Evolutionary conservation across 139 green algal genomes (phyloP), one percentile per base, ranked within the genome.

Genomic region (Diplosphaera chodatii): DNA sequence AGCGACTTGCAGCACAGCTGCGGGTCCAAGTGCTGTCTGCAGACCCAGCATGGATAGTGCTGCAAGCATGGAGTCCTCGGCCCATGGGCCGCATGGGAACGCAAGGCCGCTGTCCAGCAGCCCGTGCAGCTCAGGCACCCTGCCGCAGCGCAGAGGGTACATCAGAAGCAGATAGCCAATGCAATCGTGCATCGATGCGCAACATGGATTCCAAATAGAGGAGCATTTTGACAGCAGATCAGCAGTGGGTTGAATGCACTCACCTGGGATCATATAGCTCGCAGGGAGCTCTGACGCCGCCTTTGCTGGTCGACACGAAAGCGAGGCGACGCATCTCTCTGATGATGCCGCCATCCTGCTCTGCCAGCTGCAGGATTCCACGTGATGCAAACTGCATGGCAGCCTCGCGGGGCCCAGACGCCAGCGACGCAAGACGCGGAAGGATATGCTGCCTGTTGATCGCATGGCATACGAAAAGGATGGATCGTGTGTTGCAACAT

Each of bases 1-100:
- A 1, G 88, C 89, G 1, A 78, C 81, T 5, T 79, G 29, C 30
- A 95, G 76, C 28, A 95, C 48, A 1, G 82, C 87, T 2, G 82
- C 81, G 20, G 67, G 27, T 0, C 34, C 68, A 1, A 85, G 77
- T 0, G 41, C 34, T 0, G 41, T 80, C 5, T 80, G 66, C 41
- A 95, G 37, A 1, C 89, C 89, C 66, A 95, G 78, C 63, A 81
- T 72, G 40, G 79, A 74, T 48, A 94, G 76, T 65, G 73, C 67
- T n/a, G 76, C 79, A 25, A 89, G 74, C 33, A 76, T 65, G 3
- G 34, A 77, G 6, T 73, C 70, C 1, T 41, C 69, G 27, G 66
- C 74, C 77, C 84, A 91, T 1, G 70, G 32, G n/a, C 37, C 68
- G 20, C 40, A 33, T 8, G 84, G 84, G 71, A 95, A 95, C 68